Percentiles rank a stretch among this genome's conserved stretches.
Conservation (phyloP, 2,329 filamentous ascomycete genomes). For the Talaromyces sp. region DNA sequence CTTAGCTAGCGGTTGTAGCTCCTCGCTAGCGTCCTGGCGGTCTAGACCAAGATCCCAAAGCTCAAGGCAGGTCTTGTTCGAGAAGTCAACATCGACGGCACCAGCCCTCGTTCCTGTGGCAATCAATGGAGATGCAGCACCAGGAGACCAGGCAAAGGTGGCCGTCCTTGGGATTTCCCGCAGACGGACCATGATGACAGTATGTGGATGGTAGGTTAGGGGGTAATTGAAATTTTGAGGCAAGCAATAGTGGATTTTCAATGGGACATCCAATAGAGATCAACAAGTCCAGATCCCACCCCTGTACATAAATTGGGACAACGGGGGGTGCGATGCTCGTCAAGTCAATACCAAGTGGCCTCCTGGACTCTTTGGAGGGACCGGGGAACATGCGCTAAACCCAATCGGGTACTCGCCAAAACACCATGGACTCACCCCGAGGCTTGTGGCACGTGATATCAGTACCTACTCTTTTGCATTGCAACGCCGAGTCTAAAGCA, state of each 20-base stretch:
- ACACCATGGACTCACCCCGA: constrained; percentile 23
- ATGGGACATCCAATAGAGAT: constrained; percentile 21
- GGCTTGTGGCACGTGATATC: constrained; percentile 38
- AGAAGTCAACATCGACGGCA: constrained; percentile 95
- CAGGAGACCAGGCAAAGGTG: constrained; percentile 95
- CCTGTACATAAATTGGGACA: constrained; percentile 29
- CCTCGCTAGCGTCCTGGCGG: constrained; percentile 71
- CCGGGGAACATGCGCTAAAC: constrained; percentile 35
- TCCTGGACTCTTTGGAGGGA: constrained; percentile 37
- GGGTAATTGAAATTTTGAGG: constrained; percentile 2
- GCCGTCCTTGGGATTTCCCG: constrained; percentile 96
- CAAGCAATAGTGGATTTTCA: constrained; percentile 2
- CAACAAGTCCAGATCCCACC: constrained; percentile 28
- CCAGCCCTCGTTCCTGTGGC: constrained; percentile 94
- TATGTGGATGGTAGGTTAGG: constrained; percentile 19
- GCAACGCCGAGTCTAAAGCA: constrained; percentile 1
- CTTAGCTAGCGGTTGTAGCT: constrained; percentile 82
- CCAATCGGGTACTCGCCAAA: constrained; percentile 37
- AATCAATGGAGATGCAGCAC: constrained; percentile 74
- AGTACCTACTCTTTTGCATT: constrained; percentile 18
- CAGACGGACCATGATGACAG: constrained; percentile 79
- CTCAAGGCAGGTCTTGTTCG: constrained; percentile 93
- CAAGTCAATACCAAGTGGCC: constrained; percentile 45
- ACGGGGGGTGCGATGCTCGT: constrained; percentile 33
- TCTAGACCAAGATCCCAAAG: constrained; percentile 92